Evolutionary conservation across 208 protist genomes (phyloP), one percentile per base, ranked within the genome.

Genomic region (Wallacemonas sp.): DNA sequence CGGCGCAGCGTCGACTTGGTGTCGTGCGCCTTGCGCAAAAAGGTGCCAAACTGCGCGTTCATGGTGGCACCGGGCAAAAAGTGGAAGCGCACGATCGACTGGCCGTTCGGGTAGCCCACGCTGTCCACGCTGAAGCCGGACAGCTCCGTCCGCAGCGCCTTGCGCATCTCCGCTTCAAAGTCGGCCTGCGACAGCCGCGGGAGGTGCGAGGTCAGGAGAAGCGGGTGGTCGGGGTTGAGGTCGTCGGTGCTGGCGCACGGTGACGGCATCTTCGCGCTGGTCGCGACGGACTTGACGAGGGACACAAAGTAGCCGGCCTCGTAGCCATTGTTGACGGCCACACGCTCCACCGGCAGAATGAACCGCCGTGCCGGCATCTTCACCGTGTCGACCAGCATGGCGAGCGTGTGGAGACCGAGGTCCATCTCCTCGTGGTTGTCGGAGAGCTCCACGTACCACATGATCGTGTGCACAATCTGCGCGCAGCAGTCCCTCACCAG

Each of bases 391-490:
- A 95, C 77, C 23, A 95, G 70, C 29, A 74, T 80, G 11, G 90
- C 90, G 20, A 93, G 67, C 8, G 86, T 95, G 64, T 83, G 59
- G 44, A 96, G 74, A 26, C 83, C 87, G 52, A 92, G 77, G 50
- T 92, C 84, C 79, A 92, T 89, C 69, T 96, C 86, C 44, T 87
- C 79, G 36, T 79, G 57, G 57, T 77, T 87, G 57, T 90, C 79
- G 3, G 91, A 82, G 16, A 87, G 72, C 64, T 94, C 87, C 70
- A 96, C 87, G 70, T 91, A 93, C 85, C 83, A 89, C 80, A 93
- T 84, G 57, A 96, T 86, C 14, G 81, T 94, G 76, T 94, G 84
- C 49, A 92, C 84, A 73, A 94, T 92, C 59, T 92, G 78, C 10
- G 91, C 86, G 54, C 86, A 96, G 67, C 83, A 93, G 68, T 93